phyloP scores from a whole-genome alignment of 352 stramenopile species.

The Phytophthora lateralis region DNA sequence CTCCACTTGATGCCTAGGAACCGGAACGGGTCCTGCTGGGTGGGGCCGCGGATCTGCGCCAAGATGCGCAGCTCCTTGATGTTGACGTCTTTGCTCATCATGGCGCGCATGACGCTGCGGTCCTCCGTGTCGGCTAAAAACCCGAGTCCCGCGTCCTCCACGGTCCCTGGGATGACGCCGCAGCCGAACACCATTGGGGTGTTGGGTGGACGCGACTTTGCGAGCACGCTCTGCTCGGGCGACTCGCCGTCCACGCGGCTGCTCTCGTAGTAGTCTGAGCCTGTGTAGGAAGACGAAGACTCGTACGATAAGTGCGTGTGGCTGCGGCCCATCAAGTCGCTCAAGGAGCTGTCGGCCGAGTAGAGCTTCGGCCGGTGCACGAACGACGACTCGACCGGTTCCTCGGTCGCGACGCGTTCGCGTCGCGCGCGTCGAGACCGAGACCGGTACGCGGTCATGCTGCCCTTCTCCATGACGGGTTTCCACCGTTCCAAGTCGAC shows the following conservation, averaged over 20 bases:
- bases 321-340: conserved; percentile 27
- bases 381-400: conserved; percentile 29
- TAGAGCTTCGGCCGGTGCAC: conserved; percentile 38
- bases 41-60: conserved; percentile 26
- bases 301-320: conserved; percentile 31
- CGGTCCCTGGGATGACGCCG: conserved; percentile 34
- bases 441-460: conserved; percentile 35
- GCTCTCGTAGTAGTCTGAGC: conserved; percentile 23
- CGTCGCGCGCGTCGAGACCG: conserved; percentile 14
- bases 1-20: conserved; percentile 37
- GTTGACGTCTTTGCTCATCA: conserved; percentile 21
- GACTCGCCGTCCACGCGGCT: conserved; percentile 23
- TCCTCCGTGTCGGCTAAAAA: conserved; percentile 40
- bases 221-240: conserved; percentile 32
- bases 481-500: conserved; percentile 38
- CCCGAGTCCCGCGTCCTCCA: conserved; percentile 40
- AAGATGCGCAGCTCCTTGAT: conserved; percentile 40
- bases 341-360: conserved; percentile 34
- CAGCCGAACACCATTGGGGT: conserved; percentile 36
- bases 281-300: conserved; percentile 16
- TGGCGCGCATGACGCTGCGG: conserved; percentile 33
- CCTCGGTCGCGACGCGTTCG: conserved; percentile 24
- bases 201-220: conserved; percentile 28
- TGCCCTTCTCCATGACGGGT: conserved; percentile 31
- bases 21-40: conserved; percentile 32